A percentile compares a stretch with the other conserved stretches of the same genome.
phyloP scores from a whole-genome alignment of 2,329 filamentous ascomycete genomes.

The Biscogniauxia sp. region DNA sequence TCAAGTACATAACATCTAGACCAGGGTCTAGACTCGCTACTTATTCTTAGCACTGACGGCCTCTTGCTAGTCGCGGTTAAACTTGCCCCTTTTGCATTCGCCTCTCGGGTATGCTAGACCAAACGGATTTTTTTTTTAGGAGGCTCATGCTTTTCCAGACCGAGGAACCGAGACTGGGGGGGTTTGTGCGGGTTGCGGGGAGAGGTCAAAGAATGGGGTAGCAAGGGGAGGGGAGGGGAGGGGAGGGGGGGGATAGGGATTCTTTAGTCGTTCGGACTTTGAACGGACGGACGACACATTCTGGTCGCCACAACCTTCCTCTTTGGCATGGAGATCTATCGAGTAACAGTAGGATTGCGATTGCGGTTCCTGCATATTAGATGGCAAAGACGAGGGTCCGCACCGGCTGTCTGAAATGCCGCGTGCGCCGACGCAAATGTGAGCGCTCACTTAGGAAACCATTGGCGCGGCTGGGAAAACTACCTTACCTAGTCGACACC shows the following conservation, averaged over 20 bases:
- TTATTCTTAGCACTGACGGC: not conserved
- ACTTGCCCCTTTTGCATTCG: not conserved
- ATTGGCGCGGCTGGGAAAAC: not conserved
- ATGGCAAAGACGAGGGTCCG: constrained; percentile 31
- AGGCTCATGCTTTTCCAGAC: not conserved
- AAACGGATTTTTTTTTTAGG: not conserved
- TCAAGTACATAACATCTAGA: not conserved
- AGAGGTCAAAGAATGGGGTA: not conserved
- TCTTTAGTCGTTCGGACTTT: not conserved
- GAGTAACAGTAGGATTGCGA: not conserved
- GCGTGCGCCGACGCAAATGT: constrained; percentile 49
- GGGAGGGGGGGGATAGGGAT: no score
- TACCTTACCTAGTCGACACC: not conserved
- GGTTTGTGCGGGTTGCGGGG: not conserved
- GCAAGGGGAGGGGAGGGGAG: not conserved
- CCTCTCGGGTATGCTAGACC: not conserved
- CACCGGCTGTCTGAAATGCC: constrained; percentile 49
- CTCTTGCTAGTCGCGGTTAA: not conserved
- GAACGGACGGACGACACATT: not conserved
- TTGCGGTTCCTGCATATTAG: not conserved
- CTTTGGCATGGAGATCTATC: not conserved
- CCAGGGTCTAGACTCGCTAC: not conserved
- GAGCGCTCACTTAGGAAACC: constrained; percentile 3
- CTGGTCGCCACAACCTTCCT: not conserved
- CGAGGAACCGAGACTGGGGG: not conserved